phyloP scores from a whole-genome alignment of 768 basidiomycete genomes.

The Gymnopilus junonius region DNA sequence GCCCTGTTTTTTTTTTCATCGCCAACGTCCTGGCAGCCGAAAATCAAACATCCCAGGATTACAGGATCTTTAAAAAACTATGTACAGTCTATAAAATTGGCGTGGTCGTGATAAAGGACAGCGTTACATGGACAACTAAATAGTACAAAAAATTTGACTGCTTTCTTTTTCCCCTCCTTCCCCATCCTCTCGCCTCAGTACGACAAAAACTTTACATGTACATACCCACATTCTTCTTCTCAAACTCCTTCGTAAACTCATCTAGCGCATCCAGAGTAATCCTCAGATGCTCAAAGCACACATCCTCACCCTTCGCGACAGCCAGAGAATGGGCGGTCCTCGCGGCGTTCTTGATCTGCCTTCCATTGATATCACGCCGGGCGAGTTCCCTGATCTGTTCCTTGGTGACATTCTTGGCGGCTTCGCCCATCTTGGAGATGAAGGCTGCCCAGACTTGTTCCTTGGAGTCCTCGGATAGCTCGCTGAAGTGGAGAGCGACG shows the following conservation, averaged over 20 bases:
- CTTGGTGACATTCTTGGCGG: slow-evolving; percentile 36
- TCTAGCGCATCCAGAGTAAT: slow-evolving; percentile 67
- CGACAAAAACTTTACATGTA: background rate
- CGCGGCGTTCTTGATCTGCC: slow-evolving; percentile 74
- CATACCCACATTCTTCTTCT: slow-evolving; percentile 22
- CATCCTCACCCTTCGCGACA: slow-evolving; percentile 45
- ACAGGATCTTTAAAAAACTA: no score
- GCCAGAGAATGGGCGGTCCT: slow-evolving; percentile 68
- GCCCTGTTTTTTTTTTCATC: no score
- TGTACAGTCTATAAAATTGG: background rate
- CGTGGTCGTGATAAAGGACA: background rate
- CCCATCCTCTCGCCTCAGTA: no score
- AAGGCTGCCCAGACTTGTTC: slow-evolving; percentile 70
- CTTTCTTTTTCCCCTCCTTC: background rate
- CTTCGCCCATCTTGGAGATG: slow-evolving; percentile 48
- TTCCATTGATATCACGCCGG: slow-evolving; percentile 58
- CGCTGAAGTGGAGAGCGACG: slow-evolving; percentile 67
- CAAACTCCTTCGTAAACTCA: slow-evolving; percentile 56
- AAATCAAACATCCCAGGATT: no score
- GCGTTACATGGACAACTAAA: background rate
- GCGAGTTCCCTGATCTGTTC: slow-evolving; percentile 52
- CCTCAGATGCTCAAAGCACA: slow-evolving; percentile 54
- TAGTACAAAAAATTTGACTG: background rate
- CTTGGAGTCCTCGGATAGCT: slow-evolving; percentile 55
- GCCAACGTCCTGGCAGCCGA: no score